Conservation (phyloP, 768 basidiomycete species). For the Boletus reticuloceps region DNA sequence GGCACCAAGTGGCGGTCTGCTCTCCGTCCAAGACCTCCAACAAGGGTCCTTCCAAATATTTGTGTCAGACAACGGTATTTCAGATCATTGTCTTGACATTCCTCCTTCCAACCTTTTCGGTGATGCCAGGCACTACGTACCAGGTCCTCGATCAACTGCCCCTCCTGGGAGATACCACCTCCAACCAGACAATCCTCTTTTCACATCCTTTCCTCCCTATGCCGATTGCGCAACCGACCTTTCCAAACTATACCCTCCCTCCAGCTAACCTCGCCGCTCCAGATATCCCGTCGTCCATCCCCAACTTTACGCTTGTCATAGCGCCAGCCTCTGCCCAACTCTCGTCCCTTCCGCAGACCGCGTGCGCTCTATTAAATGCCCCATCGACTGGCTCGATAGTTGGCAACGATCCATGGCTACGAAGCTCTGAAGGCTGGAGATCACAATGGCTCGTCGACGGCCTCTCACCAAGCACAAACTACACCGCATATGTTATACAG, state of each 20-base stretch:
- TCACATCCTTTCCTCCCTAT: slow-evolving; percentile 52
- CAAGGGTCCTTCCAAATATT: slow-evolving; percentile 56
- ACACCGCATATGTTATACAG: slow-evolving; percentile 68
- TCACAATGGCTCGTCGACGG: slow-evolving; percentile 65
- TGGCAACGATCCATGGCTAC: slow-evolving; percentile 54
- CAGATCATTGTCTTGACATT: background rate
- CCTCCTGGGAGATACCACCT: slow-evolving; percentile 70
- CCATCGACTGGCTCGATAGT: slow-evolving; percentile 38
- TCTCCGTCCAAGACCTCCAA: slow-evolving; percentile 44
- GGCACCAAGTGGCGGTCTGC: slow-evolving; percentile 46
- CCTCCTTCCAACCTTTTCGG: slow-evolving; percentile 1
- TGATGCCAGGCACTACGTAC: slow-evolving; percentile 47
- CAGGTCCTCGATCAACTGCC: slow-evolving; percentile 42
- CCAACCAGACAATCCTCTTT: slow-evolving; percentile 70
- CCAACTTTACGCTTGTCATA: slow-evolving; percentile 56
- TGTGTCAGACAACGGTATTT: slow-evolving; percentile 45
- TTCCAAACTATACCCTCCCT: slow-evolving; percentile 77
- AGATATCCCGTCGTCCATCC: slow-evolving; percentile 37
- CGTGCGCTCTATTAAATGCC: slow-evolving; percentile 51
- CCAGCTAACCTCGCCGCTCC: slow-evolving; percentile 50
- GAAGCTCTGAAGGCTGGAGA: slow-evolving; percentile 58
- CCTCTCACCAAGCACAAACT: slow-evolving; percentile 67
- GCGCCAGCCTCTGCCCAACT: slow-evolving; percentile 46
- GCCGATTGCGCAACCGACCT: slow-evolving; percentile 40
- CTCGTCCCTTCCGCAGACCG: slow-evolving; percentile 50